Conservation (phyloP, 2,329 filamentous ascomycete species). For the Chrysosporium queenslandicum region DNA sequence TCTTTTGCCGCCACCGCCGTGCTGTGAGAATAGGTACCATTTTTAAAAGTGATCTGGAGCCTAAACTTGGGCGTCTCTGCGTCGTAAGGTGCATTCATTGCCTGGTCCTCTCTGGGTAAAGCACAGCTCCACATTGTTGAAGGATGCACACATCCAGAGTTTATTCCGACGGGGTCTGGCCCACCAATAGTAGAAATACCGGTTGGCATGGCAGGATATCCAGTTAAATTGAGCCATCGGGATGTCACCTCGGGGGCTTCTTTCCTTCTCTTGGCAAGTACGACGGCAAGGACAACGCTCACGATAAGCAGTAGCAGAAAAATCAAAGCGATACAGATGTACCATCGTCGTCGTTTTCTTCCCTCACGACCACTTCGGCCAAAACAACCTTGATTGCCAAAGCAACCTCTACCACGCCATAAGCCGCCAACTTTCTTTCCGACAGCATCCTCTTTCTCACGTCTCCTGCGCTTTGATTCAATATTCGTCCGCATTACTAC, state of each 20-base stretch:
- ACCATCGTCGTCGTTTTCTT: conserved; percentile 53
- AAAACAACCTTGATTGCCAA: conserved; percentile 55
- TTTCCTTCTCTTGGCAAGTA: conserved; percentile 18
- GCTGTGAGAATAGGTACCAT: conserved; percentile 50
- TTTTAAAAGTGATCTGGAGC: conserved; percentile 58
- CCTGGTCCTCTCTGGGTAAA: conserved; percentile 66
- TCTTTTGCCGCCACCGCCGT: conserved; percentile 43
- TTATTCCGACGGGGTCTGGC: conserved; percentile 54
- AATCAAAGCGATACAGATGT: conserved; percentile 44
- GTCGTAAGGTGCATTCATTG: conserved; percentile 51
- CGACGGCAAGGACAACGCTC: conserved; percentile 40
- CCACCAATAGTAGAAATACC: conserved; percentile 70
- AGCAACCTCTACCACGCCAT: conserved; percentile 56
- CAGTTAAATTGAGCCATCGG: conserved; percentile 73
- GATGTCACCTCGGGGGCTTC: conserved; percentile 33
- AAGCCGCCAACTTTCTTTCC: conserved; percentile 50
- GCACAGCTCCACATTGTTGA: conserved; percentile 77
- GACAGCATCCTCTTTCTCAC: conserved; percentile 57
- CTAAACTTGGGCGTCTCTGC: conserved; percentile 67
- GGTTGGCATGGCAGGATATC: conserved; percentile 76
- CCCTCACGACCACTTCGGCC: conserved; percentile 55
- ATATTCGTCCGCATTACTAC: conserved; percentile 24
- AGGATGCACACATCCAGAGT: conserved; percentile 60
- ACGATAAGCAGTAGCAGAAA: conserved; percentile 40
- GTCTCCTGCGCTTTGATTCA: conserved; percentile 45